Conservation (phyloP, 1,284 basidiomycete genomes). For the Cutaneotrichosporon sp. region DNA sequence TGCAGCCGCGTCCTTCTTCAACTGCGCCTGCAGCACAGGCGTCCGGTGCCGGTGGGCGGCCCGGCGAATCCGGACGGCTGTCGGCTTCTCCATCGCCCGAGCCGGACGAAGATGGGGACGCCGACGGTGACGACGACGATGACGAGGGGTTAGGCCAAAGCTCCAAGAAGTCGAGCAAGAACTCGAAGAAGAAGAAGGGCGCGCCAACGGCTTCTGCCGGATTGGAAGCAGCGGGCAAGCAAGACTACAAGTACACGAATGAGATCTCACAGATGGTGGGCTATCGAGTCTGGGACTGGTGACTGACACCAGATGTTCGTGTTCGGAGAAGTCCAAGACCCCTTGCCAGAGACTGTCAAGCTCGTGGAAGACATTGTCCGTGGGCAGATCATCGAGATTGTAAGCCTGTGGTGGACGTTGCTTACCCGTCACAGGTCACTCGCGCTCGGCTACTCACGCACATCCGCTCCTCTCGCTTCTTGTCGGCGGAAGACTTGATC, state of each 20-base stretch:
- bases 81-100: slow-evolving; percentile 31
- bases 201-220: slow-evolving; percentile 11
- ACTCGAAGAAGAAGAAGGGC: slow-evolving; percentile 34
- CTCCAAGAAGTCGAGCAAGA: slow-evolving; percentile 23
- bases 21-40: background rate
- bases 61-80: slow-evolving; percentile 3
- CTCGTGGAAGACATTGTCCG: slow-evolving; percentile 95
- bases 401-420: slow-evolving; percentile 51
- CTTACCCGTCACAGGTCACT: slow-evolving; percentile 63
- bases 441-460: slow-evolving; percentile 83
- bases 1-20: background rate
- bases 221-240: slow-evolving; percentile 24
- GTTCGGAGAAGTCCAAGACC: slow-evolving; percentile 91
- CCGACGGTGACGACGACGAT: slow-evolving; percentile 41
- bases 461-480: slow-evolving; percentile 75
- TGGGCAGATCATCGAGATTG: slow-evolving; percentile 87
- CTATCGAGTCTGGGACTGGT: slow-evolving; percentile 8
- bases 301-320: slow-evolving; percentile 76
- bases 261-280: slow-evolving; percentile 80
- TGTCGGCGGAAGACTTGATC: slow-evolving; percentile 91
- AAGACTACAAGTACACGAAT: slow-evolving; percentile 69
- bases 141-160: slow-evolving; percentile 23
- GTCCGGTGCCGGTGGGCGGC: background rate
- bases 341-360: slow-evolving; percentile 79
- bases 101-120: slow-evolving; percentile 37